A percentile compares a stretch with the other conserved stretches of the same genome.
Evolutionary conservation across 306 rosid genomes (phyloP).

Genomic region (Vigna nakashimae): DNA sequence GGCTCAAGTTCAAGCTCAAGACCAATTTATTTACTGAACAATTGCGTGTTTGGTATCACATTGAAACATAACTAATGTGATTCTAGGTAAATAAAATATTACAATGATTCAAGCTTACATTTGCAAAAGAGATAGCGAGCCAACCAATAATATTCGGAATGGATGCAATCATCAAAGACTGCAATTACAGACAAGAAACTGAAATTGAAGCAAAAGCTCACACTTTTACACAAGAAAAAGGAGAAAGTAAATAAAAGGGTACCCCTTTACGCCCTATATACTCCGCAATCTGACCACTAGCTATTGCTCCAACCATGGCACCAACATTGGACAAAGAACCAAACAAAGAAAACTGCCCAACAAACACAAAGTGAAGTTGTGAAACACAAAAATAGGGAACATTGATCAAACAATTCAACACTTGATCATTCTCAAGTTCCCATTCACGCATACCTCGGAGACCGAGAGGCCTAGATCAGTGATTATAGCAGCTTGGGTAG

Average conservation of each 20-base stretch:
- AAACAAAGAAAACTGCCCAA: slow-evolving; percentile 75
- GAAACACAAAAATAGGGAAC: neutral
- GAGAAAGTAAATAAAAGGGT: neutral
- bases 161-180: slow-evolving; percentile 94
- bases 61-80: neutral
- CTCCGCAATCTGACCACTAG: slow-evolving; percentile 97
- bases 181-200: slow-evolving; percentile 50
- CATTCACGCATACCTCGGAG: slow-evolving; percentile 66
- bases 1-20: neutral
- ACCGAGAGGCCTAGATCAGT: slow-evolving; percentile 81
- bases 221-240: neutral
- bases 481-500: slow-evolving; percentile 86
- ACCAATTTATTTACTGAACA: slow-evolving; percentile 13
- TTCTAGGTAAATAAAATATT: neutral
- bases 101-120: slow-evolving; percentile 54
- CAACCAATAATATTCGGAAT: slow-evolving; percentile 94
- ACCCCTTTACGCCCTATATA: slow-evolving; percentile 98
- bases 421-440: slow-evolving; percentile 1
- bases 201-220: slow-evolving; percentile 3
- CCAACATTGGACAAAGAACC: slow-evolving; percentile 97
- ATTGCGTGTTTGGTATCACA: neutral
- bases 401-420: neutral
- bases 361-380: slow-evolving; percentile 36
- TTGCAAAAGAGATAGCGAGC: slow-evolving; percentile 89
- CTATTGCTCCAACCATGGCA: slow-evolving; percentile 97